These are phyloP conservation scores for Pelomyxa schiedti DNA, from an alignment of 78 protist species.

Conservation along the genomic window DNA sequence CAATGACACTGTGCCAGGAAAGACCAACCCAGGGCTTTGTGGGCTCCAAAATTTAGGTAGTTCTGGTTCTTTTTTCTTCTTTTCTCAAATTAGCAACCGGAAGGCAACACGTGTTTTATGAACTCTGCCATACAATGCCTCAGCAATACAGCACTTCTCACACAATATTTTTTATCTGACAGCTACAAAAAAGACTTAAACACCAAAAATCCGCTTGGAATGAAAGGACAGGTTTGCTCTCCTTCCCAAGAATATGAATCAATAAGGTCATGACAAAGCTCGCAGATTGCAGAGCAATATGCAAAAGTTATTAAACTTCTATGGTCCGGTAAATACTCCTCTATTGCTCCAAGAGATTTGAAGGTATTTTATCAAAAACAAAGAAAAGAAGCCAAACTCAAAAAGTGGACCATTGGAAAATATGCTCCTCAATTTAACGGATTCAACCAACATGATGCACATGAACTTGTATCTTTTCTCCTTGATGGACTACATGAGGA, in stretches of 20 bases:
- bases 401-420: conserved; percentile 49
- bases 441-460: conserved; percentile 74
- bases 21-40: conserved; percentile 8
- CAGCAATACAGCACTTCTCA: conserved; percentile 42
- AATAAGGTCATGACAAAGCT: too few species aligned
- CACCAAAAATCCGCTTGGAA: conserved; percentile 62
- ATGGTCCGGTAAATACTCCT: conserved; percentile 51
- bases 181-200: conserved; percentile 43
- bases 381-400: background rate
- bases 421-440: conserved; percentile 72
- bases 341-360: conserved; percentile 51
- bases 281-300: conserved; percentile 57
- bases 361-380: too few species aligned
- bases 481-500: conserved; percentile 87
- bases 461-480: conserved; percentile 59
- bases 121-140: conserved; percentile 84
- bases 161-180: conserved; percentile 44
- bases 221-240: too few species aligned
- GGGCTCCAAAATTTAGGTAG: conserved; percentile 41
- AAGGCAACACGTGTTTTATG: conserved; percentile 92
- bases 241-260: too few species aligned
- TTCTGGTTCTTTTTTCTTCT: background rate
- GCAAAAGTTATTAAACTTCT: conserved; percentile 54
- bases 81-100: too few species aligned
- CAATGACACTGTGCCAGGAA: background rate